Conservation (phyloP, 2,329 filamentous ascomycete genomes). For the Microdochium paspali region DNA sequence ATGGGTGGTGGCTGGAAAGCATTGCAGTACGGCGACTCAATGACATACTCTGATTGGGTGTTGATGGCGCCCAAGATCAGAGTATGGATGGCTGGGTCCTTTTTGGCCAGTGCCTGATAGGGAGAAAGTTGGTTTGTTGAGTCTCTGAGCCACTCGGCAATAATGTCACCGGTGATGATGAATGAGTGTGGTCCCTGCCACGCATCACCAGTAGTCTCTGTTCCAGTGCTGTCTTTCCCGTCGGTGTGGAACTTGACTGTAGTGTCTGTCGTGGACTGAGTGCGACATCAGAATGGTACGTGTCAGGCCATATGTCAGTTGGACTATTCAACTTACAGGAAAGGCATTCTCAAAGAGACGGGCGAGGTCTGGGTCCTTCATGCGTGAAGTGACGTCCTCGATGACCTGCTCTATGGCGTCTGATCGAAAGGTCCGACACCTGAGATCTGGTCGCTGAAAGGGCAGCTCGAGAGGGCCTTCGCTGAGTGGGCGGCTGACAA, state of each 20-base stretch:
- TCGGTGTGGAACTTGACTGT: constrained; percentile 81
- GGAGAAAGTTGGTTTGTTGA: constrained; percentile 89
- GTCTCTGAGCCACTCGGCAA: constrained; percentile 86
- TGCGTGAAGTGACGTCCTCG: constrained; percentile 64
- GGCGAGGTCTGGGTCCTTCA: constrained; percentile 80
- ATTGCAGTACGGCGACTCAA: constrained; percentile 93
- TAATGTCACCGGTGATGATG: constrained; percentile 87
- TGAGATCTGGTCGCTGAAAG: constrained; percentile 71
- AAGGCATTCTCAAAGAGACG: constrained; percentile 93
- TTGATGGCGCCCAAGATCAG: constrained; percentile 91
- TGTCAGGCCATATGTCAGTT: neutral
- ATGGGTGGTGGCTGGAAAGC: constrained; percentile 92
- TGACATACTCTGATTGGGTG: constrained; percentile 91
- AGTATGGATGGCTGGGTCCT: constrained; percentile 67
- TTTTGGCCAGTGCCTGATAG: constrained; percentile 77
- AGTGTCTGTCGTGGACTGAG: constrained; percentile 70
- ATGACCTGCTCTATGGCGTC: constrained; percentile 84
- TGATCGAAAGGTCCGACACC: constrained; percentile 85
- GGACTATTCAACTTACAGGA: constrained; percentile 32
- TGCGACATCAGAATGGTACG: neutral
- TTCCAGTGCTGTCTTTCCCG: constrained; percentile 24
- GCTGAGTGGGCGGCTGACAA: constrained; percentile 62
- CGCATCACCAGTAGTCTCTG: neutral
- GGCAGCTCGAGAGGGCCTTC: constrained; percentile 71
- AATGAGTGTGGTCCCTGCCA: constrained; percentile 88